Conservation (phyloP, 306 rosid genomes). For the Cucumis sativus region Cucumber_9930_V3 NC_026656.2:23064501-23065000, state of each 20-base stretch:
- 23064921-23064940: too few species aligned
- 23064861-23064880: too few species aligned
- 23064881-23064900: too few species aligned
- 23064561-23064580: constrained; percentile 12
- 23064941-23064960: too few species aligned
- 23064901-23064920: too few species aligned
- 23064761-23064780: too few species aligned
- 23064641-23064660: not conserved
- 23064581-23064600: not conserved
- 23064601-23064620: not conserved
- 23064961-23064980: too few species aligned
- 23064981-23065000: too few species aligned
- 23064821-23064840: too few species aligned
- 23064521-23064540: constrained; percentile 15
- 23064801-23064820: too few species aligned
- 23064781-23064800: too few species aligned
- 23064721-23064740: not conserved
- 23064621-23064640: not conserved
- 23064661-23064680: not conserved
- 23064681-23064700: not conserved
- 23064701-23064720: not conserved
- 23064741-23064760: not conserved
- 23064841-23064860: too few species aligned
- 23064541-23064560: constrained; percentile 22
- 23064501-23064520: constrained; percentile 7